Conservation (phyloP, 257 asterid genomes). For the Nicotiana tabacum region DNA sequence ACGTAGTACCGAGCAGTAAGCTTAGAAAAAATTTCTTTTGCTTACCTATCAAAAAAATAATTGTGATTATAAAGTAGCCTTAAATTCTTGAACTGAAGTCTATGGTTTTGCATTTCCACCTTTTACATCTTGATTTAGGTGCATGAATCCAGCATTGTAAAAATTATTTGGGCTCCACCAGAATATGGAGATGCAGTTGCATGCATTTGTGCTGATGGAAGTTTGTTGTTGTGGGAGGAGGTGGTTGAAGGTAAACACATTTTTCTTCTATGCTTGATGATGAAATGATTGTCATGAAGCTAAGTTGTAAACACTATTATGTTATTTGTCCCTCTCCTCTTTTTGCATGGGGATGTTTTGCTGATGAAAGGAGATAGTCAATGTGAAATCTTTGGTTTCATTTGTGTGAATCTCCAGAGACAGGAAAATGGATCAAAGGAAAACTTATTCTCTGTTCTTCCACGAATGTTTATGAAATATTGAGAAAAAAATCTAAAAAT, state of each 20-base stretch:
- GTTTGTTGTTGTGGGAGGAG: constrained; percentile 82
- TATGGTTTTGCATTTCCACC: neutral
- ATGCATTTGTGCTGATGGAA: constrained; percentile 62
- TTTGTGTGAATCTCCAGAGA: neutral
- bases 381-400: neutral
- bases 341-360: neutral
- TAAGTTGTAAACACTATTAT: neutral
- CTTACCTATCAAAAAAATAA: neutral
- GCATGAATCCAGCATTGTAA: constrained; percentile 45
- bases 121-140: constrained; percentile 34
- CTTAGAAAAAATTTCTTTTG: neutral
- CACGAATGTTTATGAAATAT: neutral
- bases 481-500: neutral
- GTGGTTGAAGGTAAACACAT: constrained; percentile 47
- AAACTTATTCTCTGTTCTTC: neutral
- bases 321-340: neutral
- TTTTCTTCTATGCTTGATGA: neutral
- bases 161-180: constrained; percentile 83
- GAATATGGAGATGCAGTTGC: constrained; percentile 81
- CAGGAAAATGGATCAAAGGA: neutral
- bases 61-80: neutral
- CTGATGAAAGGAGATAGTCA: neutral
- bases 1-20: neutral
- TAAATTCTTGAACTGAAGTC: neutral
- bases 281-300: neutral